These are phyloP conservation scores for Botrytis porri DNA, from an alignment of 2,329 filamentous ascomycete genomes.

Conservation along the genomic window DNA sequence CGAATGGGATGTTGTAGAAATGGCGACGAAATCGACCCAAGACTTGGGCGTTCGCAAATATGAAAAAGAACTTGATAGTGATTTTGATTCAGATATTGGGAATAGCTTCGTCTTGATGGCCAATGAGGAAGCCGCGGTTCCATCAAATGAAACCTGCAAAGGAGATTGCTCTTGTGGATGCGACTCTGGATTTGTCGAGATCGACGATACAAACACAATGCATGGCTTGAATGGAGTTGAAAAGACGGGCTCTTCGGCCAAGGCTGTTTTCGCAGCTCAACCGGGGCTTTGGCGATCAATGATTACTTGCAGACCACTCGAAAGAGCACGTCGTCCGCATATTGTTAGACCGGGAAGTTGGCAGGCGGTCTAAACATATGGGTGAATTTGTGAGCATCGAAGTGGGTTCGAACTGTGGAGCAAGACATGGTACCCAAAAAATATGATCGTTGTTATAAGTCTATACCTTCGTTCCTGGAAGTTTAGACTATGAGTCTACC, in stretches of 20 bases:
- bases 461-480: background rate
- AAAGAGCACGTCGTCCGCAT: constrained; percentile 1
- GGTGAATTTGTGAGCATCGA: background rate
- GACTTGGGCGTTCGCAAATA: background rate
- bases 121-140: background rate
- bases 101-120: background rate
- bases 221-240: constrained; percentile 2
- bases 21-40: background rate
- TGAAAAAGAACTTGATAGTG: background rate
- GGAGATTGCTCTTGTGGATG: background rate
- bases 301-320: constrained; percentile 7
- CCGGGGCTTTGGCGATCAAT: background rate
- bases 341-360: background rate
- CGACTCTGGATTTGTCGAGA: background rate
- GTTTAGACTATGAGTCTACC: no score
- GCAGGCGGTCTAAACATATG: background rate
- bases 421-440: background rate
- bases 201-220: background rate
- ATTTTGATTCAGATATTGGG: background rate
- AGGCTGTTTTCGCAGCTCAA: background rate
- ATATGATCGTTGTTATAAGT: no score
- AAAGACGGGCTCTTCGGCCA: background rate
- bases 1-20: background rate
- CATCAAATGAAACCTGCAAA: background rate
- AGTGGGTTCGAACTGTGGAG: background rate